A percentile compares a stretch with the other conserved stretches of the same genome.
Evolutionary conservation across 495 filamentous ascomycete genomes (phyloP).

Genomic region (Elaphomyces granulatus): DNA sequence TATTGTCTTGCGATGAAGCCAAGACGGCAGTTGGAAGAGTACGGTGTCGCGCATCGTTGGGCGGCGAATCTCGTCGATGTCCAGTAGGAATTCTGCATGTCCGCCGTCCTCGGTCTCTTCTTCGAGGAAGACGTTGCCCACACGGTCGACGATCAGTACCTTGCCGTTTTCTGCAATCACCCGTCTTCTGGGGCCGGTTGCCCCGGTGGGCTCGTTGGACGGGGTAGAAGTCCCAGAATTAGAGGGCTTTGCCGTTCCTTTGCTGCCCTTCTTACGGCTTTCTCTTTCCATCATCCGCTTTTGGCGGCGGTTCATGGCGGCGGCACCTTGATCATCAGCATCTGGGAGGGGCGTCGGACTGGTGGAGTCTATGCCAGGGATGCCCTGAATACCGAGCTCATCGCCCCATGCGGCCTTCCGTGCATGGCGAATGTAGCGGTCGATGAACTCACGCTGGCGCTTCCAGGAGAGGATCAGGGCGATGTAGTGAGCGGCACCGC

Average conservation of each 20-base stretch:
- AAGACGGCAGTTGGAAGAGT: conserved; percentile 51
- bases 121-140: conserved; percentile 84
- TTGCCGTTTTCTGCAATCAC: conserved; percentile 93
- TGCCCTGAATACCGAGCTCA: conserved; percentile 46
- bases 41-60: conserved; percentile 59
- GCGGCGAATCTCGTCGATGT: conserved; percentile 50
- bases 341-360: conserved; percentile 26
- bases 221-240: conserved; percentile 36
- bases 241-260: conserved; percentile 16
- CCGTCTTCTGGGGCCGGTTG: conserved; percentile 59
- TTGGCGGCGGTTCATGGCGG: conserved; percentile 69
- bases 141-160: conserved; percentile 76
- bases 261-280: conserved; percentile 49
- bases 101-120: conserved; percentile 78
- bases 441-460: conserved; percentile 78
- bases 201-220: conserved; percentile 32
- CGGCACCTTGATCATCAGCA: conserved; percentile 21
- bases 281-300: conserved; percentile 77
- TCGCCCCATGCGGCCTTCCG: conserved; percentile 81
- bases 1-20: conserved; percentile 43
- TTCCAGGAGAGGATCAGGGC: conserved; percentile 73
- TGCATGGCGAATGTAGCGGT: conserved; percentile 81
- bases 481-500: conserved; percentile 73
- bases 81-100: conserved; percentile 66
- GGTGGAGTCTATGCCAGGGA: conserved; percentile 48